These are phyloP conservation scores for Ramaria sp. DNA, from an alignment of 768 basidiomycete species.

Conservation along the genomic window DNA sequence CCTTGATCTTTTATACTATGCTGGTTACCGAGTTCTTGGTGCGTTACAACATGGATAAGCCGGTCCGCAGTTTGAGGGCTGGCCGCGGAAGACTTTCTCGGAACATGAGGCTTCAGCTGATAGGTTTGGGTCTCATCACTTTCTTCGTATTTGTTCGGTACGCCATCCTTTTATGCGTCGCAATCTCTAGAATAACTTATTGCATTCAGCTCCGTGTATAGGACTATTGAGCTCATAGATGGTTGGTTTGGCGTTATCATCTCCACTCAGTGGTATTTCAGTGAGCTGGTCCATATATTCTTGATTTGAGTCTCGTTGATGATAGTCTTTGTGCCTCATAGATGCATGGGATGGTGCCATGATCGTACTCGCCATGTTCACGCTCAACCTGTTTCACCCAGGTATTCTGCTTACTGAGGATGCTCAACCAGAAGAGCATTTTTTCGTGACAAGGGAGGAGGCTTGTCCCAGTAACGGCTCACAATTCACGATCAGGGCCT, in stretches of 20 bases:
- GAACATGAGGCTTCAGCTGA: constrained; percentile 14
- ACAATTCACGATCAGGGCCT: too few species aligned
- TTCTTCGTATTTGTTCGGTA: constrained; percentile 40
- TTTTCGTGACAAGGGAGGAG: too few species aligned
- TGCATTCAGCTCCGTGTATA: constrained; percentile 34
- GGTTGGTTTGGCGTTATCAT: constrained; percentile 44
- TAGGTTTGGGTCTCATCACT: constrained; percentile 18
- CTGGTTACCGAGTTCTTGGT: constrained; percentile 39
- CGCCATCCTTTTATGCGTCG: constrained; percentile 13
- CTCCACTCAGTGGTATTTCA: constrained; percentile 35
- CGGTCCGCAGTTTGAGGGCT: constrained; percentile 6
- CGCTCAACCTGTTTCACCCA: constrained; percentile 36
- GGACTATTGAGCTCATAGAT: constrained; percentile 36
- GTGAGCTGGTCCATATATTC: too few species aligned
- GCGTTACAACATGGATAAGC: constrained; percentile 22
- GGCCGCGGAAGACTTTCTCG: background rate
- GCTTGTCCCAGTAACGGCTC: too few species aligned
- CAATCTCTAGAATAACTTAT: constrained; percentile 10
- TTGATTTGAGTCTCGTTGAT: too few species aligned
- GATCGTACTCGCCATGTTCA: constrained; percentile 34
- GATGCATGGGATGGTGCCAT: constrained; percentile 37
- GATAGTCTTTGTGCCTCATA: constrained; percentile 39
- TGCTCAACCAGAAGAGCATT: too few species aligned
- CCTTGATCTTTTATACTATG: constrained; percentile 33
- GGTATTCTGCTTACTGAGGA: too few species aligned